phyloP scores from a whole-genome alignment of 495 filamentous ascomycete genomes.

The Aspergillus baeticus region DNA sequence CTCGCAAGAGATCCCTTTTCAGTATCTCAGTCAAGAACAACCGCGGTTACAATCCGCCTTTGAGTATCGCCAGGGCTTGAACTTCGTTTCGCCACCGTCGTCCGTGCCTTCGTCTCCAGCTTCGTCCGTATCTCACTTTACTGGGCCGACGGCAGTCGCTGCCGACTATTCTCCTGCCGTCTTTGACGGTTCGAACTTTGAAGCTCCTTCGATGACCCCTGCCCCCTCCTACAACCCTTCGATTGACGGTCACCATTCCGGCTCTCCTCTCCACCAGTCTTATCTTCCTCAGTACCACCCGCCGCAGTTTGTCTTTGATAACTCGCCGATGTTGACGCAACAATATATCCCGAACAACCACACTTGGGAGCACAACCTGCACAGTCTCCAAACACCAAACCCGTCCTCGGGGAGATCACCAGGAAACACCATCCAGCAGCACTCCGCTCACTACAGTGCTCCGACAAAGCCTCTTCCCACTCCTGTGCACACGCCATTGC shows the following conservation, averaged over 20 bases:
- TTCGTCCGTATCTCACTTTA: slow-evolving; percentile 37
- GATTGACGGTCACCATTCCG: slow-evolving; percentile 35
- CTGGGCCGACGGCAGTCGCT: slow-evolving; percentile 25
- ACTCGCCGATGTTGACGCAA: slow-evolving; percentile 45
- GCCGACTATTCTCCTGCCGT: slow-evolving; percentile 24
- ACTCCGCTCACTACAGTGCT: slow-evolving; percentile 17
- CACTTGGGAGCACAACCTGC: slow-evolving; percentile 43
- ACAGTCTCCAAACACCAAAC: slow-evolving; percentile 37
- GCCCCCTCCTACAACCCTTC: slow-evolving; percentile 45
- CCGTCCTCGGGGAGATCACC: slow-evolving; percentile 33
- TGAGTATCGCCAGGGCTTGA: slow-evolving; percentile 32
- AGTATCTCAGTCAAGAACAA: slow-evolving; percentile 25
- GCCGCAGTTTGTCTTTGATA: slow-evolving; percentile 30
- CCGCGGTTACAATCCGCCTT: slow-evolving; percentile 38
- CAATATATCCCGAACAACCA: slow-evolving; percentile 38
- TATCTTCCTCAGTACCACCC: slow-evolving; percentile 25
- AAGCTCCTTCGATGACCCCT: slow-evolving; percentile 50
- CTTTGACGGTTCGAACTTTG: slow-evolving; percentile 36
- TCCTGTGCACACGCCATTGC: slow-evolving; percentile 43
- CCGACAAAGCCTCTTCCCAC: slow-evolving; percentile 48
- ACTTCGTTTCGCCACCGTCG: slow-evolving; percentile 43
- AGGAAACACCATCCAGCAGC: slow-evolving; percentile 31
- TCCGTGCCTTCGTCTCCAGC: slow-evolving; percentile 42
- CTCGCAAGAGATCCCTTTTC: slow-evolving; percentile 29
- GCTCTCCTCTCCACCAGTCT: slow-evolving; percentile 27